A percentile compares a stretch with the other conserved stretches of the same genome.
phyloP scores from a whole-genome alignment of 1,139 yeast species.

The Yamadazyma spencermartinsiae region DNA sequence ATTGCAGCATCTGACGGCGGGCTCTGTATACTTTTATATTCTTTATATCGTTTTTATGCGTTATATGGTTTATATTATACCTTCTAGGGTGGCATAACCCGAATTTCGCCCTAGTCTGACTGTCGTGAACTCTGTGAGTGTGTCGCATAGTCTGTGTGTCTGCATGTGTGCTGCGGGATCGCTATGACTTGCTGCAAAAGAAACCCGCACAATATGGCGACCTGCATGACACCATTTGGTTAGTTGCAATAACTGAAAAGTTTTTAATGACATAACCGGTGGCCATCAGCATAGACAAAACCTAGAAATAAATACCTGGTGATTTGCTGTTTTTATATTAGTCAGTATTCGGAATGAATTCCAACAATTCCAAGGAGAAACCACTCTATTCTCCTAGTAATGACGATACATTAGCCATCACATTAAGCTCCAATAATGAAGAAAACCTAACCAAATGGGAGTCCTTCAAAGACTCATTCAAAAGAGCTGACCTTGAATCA shows the following conservation, averaged over 20 bases:
- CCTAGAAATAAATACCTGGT: neutral
- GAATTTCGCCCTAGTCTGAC: no score
- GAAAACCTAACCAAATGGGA: conserved; percentile 12
- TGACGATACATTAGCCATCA: conserved; percentile 12
- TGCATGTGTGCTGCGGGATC: neutral
- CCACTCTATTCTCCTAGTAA: conserved; percentile 7
- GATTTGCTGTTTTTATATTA: neutral
- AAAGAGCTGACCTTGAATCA: conserved; percentile 18
- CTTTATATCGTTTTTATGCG: no score
- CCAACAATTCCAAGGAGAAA: conserved; percentile 8
- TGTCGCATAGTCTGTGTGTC: no score
- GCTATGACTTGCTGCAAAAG: neutral
- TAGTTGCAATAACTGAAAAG: conserved; percentile 1
- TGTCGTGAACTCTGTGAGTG: no score
- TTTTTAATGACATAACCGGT: neutral
- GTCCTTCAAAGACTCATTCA: conserved; percentile 17
- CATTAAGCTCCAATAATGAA: conserved; percentile 4
- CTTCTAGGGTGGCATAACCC: no score
- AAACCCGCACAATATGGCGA: neutral
- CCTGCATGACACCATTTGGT: conserved; percentile 1
- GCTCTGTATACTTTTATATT: no score
- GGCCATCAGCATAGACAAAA: neutral
- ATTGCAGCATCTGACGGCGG: no score
- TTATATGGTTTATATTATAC: no score
- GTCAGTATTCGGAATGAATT: neutral